Base-by-base conservation (phyloP, 257 asterid species). In the Ballota nigra region DNA sequence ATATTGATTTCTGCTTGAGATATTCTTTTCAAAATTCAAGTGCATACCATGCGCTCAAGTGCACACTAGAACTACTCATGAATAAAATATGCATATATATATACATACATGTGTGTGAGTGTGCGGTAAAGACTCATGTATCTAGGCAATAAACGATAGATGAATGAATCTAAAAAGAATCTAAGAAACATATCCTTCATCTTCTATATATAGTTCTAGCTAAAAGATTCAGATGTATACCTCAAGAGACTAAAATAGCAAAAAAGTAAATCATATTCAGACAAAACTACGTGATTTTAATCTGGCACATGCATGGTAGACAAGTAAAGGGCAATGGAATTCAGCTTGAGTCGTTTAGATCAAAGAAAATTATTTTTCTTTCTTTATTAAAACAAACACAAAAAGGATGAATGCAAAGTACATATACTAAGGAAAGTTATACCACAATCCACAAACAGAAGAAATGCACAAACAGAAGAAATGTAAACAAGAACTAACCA, bases 141-240 rank as follows among this genome's bases (percentile, higher is more conserved):
- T 56, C 73, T 55, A 74, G 78, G 59, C 62, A 6, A 47, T 3
- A 62, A 38, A 2, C 12, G 34, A 23, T n/a, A 53, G 58, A 64
- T 40, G 41, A 62, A 62, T 47, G 77, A 29, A 15, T 40, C 61
- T 47, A 26, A 45, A 38, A n/a, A 40, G 11, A 40, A 20, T n/a
- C 2, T 20, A 40, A 29, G 13, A 31, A 20, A 41, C 6, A 33
- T 8, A 68, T 5, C 29, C 24, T 26, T 23, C 53, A 10, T 69
- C 63, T 56, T 69, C 56, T 36, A 22, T 43, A 43, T 43, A 13
- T 12, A 24, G 36, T 69, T 10, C 41, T 19, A 18, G 31, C 45
- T 6, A 20, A 63, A 33, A 61, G 66, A 31, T 61, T 19, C 13
- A 34, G 49, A 62, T 62, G n/a, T n/a, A n/a, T 56, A 56, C 28